Evolutionary conservation across 2,329 filamentous ascomycete species (phyloP), one percentile per base, ranked within the genome.

Genomic region (Claviceps sorghi): DNA sequence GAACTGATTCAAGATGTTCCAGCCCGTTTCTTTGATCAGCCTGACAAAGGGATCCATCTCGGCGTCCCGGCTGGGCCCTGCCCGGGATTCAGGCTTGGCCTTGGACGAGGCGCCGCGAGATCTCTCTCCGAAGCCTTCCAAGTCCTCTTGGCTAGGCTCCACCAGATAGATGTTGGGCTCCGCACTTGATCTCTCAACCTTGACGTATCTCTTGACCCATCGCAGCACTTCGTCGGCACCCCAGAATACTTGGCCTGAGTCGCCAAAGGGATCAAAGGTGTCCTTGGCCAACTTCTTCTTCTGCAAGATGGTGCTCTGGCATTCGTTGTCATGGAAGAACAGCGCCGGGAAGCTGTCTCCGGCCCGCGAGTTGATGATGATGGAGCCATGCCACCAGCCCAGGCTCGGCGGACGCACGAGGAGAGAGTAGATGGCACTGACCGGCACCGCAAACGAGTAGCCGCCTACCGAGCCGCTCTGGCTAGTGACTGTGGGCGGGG

Each of bases 311-410:
- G 93, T 98, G 51, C 86, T 94, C 68, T 95, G 86, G 62, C 93
- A 98, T 71, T 98, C 93, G 56, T 83, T 89, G 63, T 98, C 93
- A 65, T 98, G 93, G 70, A 98, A 98, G 71, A 98, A 98, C 1
- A 98, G 72, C 0, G 93, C 89, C 0, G 93, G 93, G 59, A 97
- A 95, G 64, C 87, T 93, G 64, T 97, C 90, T 3, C 94, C 94
- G 0, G 85, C 82, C 13, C 86, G 77, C 1, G 87, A 88, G 65
- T 98, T 98, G 71, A 98, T 88, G 53, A 98, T 84, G 30, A 98
- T 70, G 57, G 89, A 95, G 36, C 93, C 93, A 65, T 94, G 96
- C 93, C 93, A 98, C 94, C 93, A 98, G 17, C 93, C 94, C 8
- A 95, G 70, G 65, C 88, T 96, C 5, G 93, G 94, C 3, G 91